A percentile compares a stretch with the other conserved stretches of the same genome.
phyloP scores from a whole-genome alignment of 805 yeast species.

The Priceomyces castillae region DNA sequence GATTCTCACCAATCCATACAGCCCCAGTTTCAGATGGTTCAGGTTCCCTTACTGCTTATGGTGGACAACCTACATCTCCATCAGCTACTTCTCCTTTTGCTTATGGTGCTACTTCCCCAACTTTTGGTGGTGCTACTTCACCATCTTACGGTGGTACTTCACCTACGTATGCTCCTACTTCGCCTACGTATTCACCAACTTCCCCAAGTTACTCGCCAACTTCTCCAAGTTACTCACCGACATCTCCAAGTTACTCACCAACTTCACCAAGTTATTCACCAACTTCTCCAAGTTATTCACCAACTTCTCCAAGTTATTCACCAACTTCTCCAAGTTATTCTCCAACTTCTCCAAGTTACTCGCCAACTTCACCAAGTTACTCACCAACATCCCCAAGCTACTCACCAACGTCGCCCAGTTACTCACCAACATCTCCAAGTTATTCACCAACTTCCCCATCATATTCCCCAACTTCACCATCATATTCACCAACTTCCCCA shows the following conservation, averaged over 20 bases:
- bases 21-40: conserved; percentile 72
- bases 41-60: conserved; percentile 87
- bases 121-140: conserved; percentile 48
- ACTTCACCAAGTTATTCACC: conserved; percentile 73
- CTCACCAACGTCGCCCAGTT: conserved; percentile 65
- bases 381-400: conserved; percentile 59
- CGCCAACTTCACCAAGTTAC: conserved; percentile 70
- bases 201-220: conserved; percentile 73
- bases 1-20: conserved; percentile 92
- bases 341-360: conserved; percentile 76
- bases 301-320: conserved; percentile 53
- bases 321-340: conserved; percentile 73
- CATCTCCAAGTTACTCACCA: conserved; percentile 61
- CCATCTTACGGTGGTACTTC: conserved; percentile 74
- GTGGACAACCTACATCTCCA: conserved; percentile 57
- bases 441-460: conserved; percentile 74
- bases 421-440: conserved; percentile 77
- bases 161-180: conserved; percentile 64
- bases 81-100: conserved; percentile 60
- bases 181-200: conserved; percentile 59
- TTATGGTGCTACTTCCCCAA: conserved; percentile 45
- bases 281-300: conserved; percentile 60
- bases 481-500: conserved; percentile 78
- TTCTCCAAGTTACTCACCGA: conserved; percentile 69
- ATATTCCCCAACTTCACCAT: conserved; percentile 78